These are phyloP conservation scores for Gillenia trifoliata DNA, from an alignment of 306 rosid species.

Conservation along the genomic window DNA sequence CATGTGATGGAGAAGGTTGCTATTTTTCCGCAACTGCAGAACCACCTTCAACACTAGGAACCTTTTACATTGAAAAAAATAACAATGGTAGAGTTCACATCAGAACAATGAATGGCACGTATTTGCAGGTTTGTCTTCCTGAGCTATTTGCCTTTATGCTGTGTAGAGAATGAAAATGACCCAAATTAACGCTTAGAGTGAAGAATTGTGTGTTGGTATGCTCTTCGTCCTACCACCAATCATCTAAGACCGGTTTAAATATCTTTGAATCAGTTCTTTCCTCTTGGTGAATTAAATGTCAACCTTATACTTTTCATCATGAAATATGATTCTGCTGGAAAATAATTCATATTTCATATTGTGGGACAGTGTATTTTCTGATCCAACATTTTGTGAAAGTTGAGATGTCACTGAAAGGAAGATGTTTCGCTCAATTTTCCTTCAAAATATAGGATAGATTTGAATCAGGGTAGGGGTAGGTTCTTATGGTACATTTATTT, in stretches of 20 bases:
- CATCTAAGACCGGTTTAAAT: not conserved
- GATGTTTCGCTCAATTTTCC: not conserved
- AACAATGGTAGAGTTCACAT: constrained; percentile 57
- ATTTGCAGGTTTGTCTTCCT: constrained; percentile 58
- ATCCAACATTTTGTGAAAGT: not conserved
- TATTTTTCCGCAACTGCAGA: constrained; percentile 56
- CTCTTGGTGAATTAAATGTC: not conserved
- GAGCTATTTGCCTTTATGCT: constrained; percentile 7
- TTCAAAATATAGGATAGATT: not conserved
- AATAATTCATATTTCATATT: not conserved
- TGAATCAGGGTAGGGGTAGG: not conserved
- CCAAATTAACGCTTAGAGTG: not conserved
- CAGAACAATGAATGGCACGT: constrained; percentile 46
- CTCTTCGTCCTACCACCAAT: not conserved
- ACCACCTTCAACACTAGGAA: constrained; percentile 49
- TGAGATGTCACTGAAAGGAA: not conserved
- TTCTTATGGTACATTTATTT: not conserved
- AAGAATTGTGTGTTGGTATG: not conserved
- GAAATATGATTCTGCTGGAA: not conserved
- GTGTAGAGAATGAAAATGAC: not conserved
- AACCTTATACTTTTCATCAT: not conserved
- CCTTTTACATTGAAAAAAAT: constrained; percentile 54
- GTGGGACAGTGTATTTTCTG: not conserved
- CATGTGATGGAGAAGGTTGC: constrained; percentile 59
- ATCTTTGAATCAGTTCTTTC: not conserved